Percentiles rank a stretch among this genome's conserved stretches.
Evolutionary conservation across 371 early-diverging fungal genomes (phyloP).

Genomic region (Syncephalis plumigaleata): DNA sequence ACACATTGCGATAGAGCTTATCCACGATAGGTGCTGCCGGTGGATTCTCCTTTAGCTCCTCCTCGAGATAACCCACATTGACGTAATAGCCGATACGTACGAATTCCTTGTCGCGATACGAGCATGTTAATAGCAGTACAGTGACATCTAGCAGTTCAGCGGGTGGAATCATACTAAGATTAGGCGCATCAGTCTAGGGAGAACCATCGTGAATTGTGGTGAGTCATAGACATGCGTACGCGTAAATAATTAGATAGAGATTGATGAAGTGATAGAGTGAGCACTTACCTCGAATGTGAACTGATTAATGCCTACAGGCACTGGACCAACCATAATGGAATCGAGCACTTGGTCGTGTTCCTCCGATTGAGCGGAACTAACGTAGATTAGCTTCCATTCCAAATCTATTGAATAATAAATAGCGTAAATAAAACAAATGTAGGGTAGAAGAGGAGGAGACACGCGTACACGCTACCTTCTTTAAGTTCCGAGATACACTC

Average conservation of each 20-base stretch:
- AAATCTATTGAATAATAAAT: constrained; percentile 72
- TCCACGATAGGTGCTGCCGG: constrained; percentile 33
- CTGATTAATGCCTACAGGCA: constrained; percentile 91
- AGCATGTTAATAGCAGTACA: constrained; percentile 76
- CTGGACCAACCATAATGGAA: constrained; percentile 88
- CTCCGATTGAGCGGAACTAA: constrained; percentile 69
- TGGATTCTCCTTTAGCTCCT: constrained; percentile 40
- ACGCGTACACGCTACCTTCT: constrained; percentile 44
- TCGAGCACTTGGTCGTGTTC: constrained; percentile 87
- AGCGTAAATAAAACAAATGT: constrained; percentile 1
- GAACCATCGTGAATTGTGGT: too few species aligned
- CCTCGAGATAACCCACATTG: constrained; percentile 81
- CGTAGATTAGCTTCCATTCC: constrained; percentile 93
- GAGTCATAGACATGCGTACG: too few species aligned
- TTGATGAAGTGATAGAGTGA: neutral
- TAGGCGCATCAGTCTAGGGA: constrained; percentile 57
- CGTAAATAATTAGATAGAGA: too few species aligned
- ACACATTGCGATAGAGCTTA: constrained; percentile 62
- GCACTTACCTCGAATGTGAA: constrained; percentile 72
- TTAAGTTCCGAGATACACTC: constrained; percentile 77
- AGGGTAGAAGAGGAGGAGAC: neutral
- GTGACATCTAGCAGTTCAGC: constrained; percentile 74
- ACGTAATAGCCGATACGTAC: constrained; percentile 93
- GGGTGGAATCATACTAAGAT: constrained; percentile 47
- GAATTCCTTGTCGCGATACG: constrained; percentile 79